Base-by-base conservation (phyloP, 2,329 filamentous ascomycete genomes). In the Rhinocladiella similis region DNA sequence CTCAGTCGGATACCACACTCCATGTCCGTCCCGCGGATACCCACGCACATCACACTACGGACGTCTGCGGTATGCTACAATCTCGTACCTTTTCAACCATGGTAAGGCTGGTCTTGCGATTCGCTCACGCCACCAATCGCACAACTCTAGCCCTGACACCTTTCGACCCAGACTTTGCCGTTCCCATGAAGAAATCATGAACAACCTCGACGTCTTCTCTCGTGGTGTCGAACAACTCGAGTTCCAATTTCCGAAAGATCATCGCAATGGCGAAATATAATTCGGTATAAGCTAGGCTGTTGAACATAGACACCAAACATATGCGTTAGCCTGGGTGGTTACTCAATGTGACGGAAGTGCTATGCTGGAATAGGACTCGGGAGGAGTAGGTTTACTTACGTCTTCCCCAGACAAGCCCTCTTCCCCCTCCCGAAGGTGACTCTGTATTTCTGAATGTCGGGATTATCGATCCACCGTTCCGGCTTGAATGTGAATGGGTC, bases 401-500 rank as follows among this genome's bases (percentile, higher is more conserved):
- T 25, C 22, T 25, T 25, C 7, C 78, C 78, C 13, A 76, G 67
- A 59, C 78, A 81, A 65, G 73, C 72, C 20, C 77, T 67, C 3
- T 69, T 73, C 0, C 78, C 77, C 36, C 68, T 70, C 36, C 67
- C 67, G 54, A 77, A 77, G 0, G 70, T 57, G 14, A 76, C 68
- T 22, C 75, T 53, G 51, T 71, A 75, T 27, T 71, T 66, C 7
- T 73, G 61, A 10, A 59, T 48, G 5, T 50, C 33, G 20, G 56
- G 53, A 50, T 55, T 55, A 13, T 55, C 57, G 14, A 72, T 61
- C 69, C 72, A 76, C 50, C 73, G 66, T 13, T 75, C 73, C 1
- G 73, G 73, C 5, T 65, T 59, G 63, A 72, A 76, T 1, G 52
- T 59, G 14, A 69, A 50, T 0, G 72, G 67, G 9, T 72, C 53